These are phyloP conservation scores for Candida manassasensis DNA, from an alignment of 805 yeast genomes.

Conservation along the genomic window DNA sequence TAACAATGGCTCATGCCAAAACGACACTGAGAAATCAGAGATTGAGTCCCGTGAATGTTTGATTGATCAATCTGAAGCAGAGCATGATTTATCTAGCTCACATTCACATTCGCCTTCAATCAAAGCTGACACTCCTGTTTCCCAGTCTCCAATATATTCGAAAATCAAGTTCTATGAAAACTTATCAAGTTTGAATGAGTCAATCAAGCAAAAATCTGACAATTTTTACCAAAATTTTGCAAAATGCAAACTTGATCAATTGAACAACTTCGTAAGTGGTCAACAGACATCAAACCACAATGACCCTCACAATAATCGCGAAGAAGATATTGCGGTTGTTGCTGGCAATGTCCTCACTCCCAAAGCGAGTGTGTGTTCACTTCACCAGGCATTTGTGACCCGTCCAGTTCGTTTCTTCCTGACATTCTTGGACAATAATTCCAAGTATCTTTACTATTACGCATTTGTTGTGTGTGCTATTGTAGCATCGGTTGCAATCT, in stretches of 20 bases:
- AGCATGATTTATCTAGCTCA: neutral
- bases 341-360: neutral
- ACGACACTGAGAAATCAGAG: neutral
- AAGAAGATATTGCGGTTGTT: slow-evolving; percentile 5
- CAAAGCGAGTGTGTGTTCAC: neutral
- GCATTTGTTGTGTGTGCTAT: neutral
- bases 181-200: slow-evolving; percentile 17
- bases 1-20: neutral
- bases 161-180: slow-evolving; percentile 22
- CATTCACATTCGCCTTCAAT: neutral
- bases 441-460: slow-evolving; percentile 16
- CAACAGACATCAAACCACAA: slow-evolving; percentile 4
- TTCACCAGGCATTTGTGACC: neutral
- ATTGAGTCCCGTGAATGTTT: too few species aligned
- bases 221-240: slow-evolving; percentile 16
- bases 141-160: neutral
- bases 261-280: slow-evolving; percentile 10
- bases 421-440: slow-evolving; percentile 12
- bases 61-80: neutral
- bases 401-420: slow-evolving; percentile 5
- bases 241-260: slow-evolving; percentile 12
- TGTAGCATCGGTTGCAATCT: neutral
- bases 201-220: slow-evolving; percentile 19
- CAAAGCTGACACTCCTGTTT: neutral
- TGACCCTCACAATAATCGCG: neutral